Base-by-base conservation (phyloP, 495 filamentous ascomycete species). In the Trichoderma reesei region DNA sequence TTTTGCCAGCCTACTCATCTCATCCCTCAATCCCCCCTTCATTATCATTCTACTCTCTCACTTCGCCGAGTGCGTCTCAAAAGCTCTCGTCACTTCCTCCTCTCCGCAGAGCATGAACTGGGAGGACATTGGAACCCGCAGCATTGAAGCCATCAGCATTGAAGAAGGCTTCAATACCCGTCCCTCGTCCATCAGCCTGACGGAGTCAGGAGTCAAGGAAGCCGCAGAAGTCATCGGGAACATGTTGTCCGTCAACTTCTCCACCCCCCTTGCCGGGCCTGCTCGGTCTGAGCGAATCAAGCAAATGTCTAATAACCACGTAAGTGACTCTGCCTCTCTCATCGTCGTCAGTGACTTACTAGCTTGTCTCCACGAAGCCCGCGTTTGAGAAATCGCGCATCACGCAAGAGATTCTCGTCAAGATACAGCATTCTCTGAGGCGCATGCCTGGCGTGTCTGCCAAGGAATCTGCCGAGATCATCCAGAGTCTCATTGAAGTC, bases 281-380 rank as follows among this genome's bases (percentile, higher is more conserved):
- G 61, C 61, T 5, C 61, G 61, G 39, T 34, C 38, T 7, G 61
- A 63, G 41, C 20, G 41, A 16, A 46, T 63, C 41, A 63, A 63
- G 11, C 61, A 63, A 42, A 63, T 63, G 41, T 42, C 38, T 36
- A 63, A 63, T 41, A 63, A 63, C 39, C 61, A 63, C 41, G 61
- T 63, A 36, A 63, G 61, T 20, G 3, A 16, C 13, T n/a, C 8
- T 39, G 13, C 36, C 4, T 16, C 9, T 13, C 16, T 3, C 31
- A 36, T 10, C 3, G 1, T 56, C 0, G 18, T 34, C 20, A 34
- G 26, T 36, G 9, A 36, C 39, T 61, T 8, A 61, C 59, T 10
- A 61, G 5, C 33, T 26, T 41, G 36, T 61, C 11, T 20, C 11
- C 34, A 56, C 10, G 5, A 18, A 61, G 59, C 36, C 39, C n/a